Evolutionary conservation across 192 early-diverging fungal species (phyloP).

Genomic region (Coemansia sp.): DNA sequence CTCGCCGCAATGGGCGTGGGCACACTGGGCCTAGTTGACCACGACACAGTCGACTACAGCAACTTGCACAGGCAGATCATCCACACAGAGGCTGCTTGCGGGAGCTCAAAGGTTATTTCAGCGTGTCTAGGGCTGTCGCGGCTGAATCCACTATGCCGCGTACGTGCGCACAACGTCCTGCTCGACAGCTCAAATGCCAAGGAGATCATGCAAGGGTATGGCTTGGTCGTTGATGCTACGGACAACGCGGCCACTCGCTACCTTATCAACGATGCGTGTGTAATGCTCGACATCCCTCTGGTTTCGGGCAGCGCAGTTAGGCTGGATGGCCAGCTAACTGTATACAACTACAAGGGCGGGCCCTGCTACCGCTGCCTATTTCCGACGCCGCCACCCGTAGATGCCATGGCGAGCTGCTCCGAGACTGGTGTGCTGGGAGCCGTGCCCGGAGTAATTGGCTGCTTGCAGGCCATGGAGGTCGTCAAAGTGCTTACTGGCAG

Average conservation of each 20-base stretch:
- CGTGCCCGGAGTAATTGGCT: constrained; percentile 93
- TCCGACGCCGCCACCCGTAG: constrained; percentile 87
- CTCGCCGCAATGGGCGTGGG: constrained; percentile 88
- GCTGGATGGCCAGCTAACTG: constrained; percentile 92
- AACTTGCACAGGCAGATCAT: constrained; percentile 96
- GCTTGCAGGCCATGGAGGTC: constrained; percentile 86
- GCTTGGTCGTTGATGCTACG: constrained; percentile 85
- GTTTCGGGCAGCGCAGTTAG: constrained; percentile 88
- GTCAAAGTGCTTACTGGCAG: constrained; percentile 80
- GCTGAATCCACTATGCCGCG: constrained; percentile 66
- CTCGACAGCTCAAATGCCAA: constrained; percentile 82
- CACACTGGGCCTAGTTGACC: constrained; percentile 85
- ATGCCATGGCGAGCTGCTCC: constrained; percentile 83
- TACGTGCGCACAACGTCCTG: constrained; percentile 64
- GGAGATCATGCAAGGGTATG: constrained; percentile 70
- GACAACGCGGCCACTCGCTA: constrained; percentile 97
- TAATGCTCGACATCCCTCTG: constrained; percentile 74
- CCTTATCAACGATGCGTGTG: constrained; percentile 90
- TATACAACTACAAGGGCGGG: constrained; percentile 87
- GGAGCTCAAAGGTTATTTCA: constrained; percentile 70
- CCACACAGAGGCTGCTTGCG: constrained; percentile 69
- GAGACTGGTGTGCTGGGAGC: constrained; percentile 92
- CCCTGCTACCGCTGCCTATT: constrained; percentile 98
- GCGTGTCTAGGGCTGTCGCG: constrained; percentile 60
- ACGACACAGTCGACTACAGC: constrained; percentile 85